Conservation (phyloP, 2,329 filamentous ascomycete genomes). For the Aspergillus aculeatus region DNA sequence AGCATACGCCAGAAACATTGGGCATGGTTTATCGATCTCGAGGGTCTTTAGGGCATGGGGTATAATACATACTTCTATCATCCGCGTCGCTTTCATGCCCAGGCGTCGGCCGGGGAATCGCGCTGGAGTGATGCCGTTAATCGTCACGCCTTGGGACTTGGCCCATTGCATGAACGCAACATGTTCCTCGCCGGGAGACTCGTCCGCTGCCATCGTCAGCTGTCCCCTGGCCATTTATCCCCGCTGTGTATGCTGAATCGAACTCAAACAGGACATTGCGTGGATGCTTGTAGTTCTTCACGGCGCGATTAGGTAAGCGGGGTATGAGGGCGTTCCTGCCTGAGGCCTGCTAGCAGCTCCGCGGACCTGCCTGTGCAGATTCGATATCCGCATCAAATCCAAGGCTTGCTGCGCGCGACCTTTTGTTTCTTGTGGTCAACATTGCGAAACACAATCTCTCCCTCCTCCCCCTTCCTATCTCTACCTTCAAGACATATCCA, state of each 20-base stretch:
- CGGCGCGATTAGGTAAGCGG: constrained; percentile 5
- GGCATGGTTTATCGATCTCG: neutral
- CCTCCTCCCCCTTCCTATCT: no score
- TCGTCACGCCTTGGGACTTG: constrained; percentile 58
- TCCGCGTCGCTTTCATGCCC: constrained; percentile 68
- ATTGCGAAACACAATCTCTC: no score
- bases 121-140: constrained; percentile 65
- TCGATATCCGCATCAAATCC: no score
- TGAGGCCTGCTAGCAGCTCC: neutral
- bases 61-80: constrained; percentile 56
- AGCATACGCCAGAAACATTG: neutral
- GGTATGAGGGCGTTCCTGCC: neutral
- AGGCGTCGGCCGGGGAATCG: constrained; percentile 71
- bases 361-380: neutral
- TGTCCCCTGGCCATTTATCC: neutral
- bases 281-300: neutral
- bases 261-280: neutral
- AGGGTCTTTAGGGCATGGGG: neutral
- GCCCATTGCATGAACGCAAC: constrained; percentile 67
- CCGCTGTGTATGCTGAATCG: neutral
- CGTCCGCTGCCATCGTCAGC: constrained; percentile 5
- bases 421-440: no score
- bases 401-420: neutral
- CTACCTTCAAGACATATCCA: neutral
- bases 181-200: constrained; percentile 24